phyloP scores from a whole-genome alignment of 441 rosid genomes.

The Viola pubescens region DNA sequence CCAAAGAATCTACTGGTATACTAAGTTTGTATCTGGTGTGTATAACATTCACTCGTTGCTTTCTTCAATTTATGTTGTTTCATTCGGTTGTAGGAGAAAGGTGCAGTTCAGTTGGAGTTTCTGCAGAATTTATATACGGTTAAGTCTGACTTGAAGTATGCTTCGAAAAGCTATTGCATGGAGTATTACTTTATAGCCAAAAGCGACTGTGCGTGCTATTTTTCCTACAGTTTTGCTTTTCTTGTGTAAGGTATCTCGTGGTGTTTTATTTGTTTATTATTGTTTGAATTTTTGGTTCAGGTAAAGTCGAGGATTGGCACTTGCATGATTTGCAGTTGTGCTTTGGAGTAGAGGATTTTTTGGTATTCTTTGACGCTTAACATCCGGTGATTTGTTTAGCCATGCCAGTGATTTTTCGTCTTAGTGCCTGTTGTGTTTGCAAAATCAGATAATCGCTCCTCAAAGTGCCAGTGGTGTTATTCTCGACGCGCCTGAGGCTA shows the following conservation, averaged over 20 bases:
- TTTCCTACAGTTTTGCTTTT: constrained; percentile 13
- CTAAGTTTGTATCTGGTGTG: constrained; percentile 6
- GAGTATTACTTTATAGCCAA: constrained; percentile 69
- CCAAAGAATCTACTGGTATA: constrained; percentile 75
- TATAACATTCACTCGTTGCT: no score
- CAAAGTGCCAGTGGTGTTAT: constrained; percentile 98
- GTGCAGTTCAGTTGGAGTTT: constrained; percentile 58
- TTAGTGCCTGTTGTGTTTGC: constrained; percentile 14
- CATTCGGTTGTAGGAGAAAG: constrained; percentile 59
- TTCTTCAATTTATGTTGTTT: constrained; percentile 17
- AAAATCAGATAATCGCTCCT: constrained; percentile 74
- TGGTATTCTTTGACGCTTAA: constrained; percentile 44
- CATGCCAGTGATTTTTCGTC: constrained; percentile 7
- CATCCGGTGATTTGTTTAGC: constrained; percentile 10
- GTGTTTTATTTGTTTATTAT: constrained; percentile 23
- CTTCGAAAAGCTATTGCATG: constrained; percentile 72
- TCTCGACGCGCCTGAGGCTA: constrained; percentile 89
- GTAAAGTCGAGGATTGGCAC: constrained; percentile 54
- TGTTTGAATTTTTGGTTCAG: constrained; percentile 38
- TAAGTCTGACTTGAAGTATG: constrained; percentile 66
- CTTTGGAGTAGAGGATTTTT: constrained; percentile 90
- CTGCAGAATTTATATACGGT: constrained; percentile 53
- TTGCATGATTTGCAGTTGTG: constrained; percentile 91
- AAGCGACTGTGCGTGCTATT: constrained; percentile 35
- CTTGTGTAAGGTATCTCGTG: neutral